Conservation (phyloP, 768 basidiomycete genomes). For the Russula sp. region DNA sequence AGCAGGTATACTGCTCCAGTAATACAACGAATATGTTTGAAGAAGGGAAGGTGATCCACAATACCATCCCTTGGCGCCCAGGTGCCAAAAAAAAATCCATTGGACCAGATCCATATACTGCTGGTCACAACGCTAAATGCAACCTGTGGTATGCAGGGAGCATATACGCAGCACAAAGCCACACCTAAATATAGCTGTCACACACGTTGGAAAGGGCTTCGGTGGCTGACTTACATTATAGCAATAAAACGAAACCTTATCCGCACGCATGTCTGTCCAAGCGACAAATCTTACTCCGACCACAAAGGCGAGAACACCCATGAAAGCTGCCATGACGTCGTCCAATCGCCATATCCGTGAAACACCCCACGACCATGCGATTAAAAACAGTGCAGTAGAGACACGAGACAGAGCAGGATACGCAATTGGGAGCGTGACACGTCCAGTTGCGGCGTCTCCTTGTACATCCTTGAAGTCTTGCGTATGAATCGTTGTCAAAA, state of each 20-base stretch:
- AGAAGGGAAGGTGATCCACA: neutral
- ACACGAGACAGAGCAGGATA: slow-evolving; percentile 33
- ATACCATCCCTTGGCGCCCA: neutral
- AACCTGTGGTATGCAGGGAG: slow-evolving; percentile 23
- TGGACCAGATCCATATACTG: neutral
- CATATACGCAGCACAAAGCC: slow-evolving; percentile 19
- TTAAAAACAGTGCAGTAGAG: slow-evolving; percentile 32
- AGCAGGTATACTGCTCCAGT: neutral
- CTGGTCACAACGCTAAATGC: neutral
- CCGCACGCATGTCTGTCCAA: slow-evolving; percentile 13
- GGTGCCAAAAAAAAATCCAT: neutral
- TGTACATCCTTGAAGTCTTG: slow-evolving; percentile 44
- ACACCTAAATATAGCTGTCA: slow-evolving; percentile 10
- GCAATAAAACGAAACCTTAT: slow-evolving; percentile 25
- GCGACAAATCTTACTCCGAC: slow-evolving; percentile 27
- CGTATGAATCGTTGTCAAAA: slow-evolving; percentile 43
- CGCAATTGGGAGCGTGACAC: slow-evolving; percentile 41
- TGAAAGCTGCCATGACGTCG: slow-evolving; percentile 24
- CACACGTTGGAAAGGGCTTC: neutral
- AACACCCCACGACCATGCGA: slow-evolving; percentile 36
- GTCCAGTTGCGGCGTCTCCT: slow-evolving; percentile 38
- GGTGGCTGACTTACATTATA: slow-evolving; percentile 21
- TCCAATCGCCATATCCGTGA: slow-evolving; percentile 35
- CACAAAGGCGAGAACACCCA: slow-evolving; percentile 32
- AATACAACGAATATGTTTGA: neutral